Conservation (phyloP, 768 basidiomycete species). For the Rhizopogon roseolus region DNA sequence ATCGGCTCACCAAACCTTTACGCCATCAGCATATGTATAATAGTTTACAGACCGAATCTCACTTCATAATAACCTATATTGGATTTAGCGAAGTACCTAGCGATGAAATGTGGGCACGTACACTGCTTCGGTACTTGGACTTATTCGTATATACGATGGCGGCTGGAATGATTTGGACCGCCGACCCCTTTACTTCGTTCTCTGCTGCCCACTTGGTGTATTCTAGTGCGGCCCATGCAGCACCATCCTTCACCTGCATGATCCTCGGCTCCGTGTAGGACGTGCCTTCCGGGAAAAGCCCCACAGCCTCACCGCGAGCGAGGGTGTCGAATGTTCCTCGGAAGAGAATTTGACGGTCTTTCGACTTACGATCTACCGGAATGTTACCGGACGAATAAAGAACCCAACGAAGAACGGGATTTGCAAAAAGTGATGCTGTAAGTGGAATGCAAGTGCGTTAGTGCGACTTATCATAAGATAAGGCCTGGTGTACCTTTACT, state of each 20-base stretch:
- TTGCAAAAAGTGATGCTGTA: slow-evolving; percentile 71
- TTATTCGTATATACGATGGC: slow-evolving; percentile 96
- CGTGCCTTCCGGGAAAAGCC: slow-evolving; percentile 91
- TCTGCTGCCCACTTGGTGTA: slow-evolving; percentile 76
- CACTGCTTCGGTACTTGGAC: slow-evolving; percentile 88
- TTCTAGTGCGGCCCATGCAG: slow-evolving; percentile 92
- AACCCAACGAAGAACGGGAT: slow-evolving; percentile 69
- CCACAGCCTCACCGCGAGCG: slow-evolving; percentile 75
- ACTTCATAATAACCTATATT: slow-evolving; percentile 69
- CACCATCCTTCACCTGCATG: slow-evolving; percentile 91
- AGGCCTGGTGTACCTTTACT: slow-evolving; percentile 60
- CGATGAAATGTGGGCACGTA: slow-evolving; percentile 41
- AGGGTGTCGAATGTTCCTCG: slow-evolving; percentile 86
- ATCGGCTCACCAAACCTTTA: slow-evolving; percentile 82
- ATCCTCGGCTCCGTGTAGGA: slow-evolving; percentile 92
- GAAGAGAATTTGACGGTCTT: slow-evolving; percentile 87
- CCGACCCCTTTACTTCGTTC: slow-evolving; percentile 39
- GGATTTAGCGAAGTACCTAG: slow-evolving; percentile 10
- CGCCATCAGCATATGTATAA: slow-evolving; percentile 8
- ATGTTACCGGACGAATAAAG: slow-evolving; percentile 93
- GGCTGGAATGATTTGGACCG: slow-evolving; percentile 69
- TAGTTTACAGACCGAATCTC: slow-evolving; percentile 20
- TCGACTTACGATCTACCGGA: slow-evolving; percentile 91
- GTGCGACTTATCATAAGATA: slow-evolving; percentile 1
- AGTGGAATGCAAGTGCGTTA: slow-evolving; percentile 6